Conservation (phyloP, 208 protist species). For the Leishmania martiniquensis region DNA sequence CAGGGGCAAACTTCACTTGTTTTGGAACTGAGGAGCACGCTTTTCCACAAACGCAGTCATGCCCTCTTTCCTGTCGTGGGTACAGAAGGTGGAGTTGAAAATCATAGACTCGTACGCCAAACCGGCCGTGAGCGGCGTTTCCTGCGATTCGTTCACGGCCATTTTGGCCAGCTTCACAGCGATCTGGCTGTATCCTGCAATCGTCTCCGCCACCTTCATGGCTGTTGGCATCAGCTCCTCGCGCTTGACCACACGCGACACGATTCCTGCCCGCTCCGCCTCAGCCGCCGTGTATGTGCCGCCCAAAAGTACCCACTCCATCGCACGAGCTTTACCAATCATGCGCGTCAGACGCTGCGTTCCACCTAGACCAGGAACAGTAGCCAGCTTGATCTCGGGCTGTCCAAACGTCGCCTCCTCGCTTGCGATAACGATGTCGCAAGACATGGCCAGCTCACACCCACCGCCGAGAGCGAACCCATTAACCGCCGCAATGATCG, state of each 20-base stretch:
- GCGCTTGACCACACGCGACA: conserved; percentile 86
- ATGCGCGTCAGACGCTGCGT: conserved; percentile 90
- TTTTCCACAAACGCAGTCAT: conserved; percentile 94
- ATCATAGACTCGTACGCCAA: conserved; percentile 83
- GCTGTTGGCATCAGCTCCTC: conserved; percentile 69
- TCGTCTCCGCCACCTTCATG: conserved; percentile 69
- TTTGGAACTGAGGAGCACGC: conserved; percentile 83
- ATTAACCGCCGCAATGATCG: conserved; percentile 91
- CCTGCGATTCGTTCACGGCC: conserved; percentile 85
- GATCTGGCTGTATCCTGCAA: conserved; percentile 80
- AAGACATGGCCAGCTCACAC: conserved; percentile 93
- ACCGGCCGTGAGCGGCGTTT: conserved; percentile 75
- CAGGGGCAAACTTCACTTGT: conserved; percentile 38
- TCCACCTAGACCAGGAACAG: conserved; percentile 94
- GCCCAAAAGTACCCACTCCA: conserved; percentile 94
- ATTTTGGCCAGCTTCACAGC: conserved; percentile 88
- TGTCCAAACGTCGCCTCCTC: conserved; percentile 90
- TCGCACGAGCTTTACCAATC: conserved; percentile 93
- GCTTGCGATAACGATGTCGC: conserved; percentile 89
- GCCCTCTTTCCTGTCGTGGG: conserved; percentile 92
- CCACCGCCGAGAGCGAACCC: conserved; percentile 93
- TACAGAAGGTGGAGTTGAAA: conserved; percentile 93
- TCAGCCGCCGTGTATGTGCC: conserved; percentile 74
- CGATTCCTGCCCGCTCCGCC: conserved; percentile 81
- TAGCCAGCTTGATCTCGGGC: conserved; percentile 93